Evolutionary conservation across 2,329 filamentous ascomycete species (phyloP).

Genomic region (Fusarium sublunatum): DNA sequence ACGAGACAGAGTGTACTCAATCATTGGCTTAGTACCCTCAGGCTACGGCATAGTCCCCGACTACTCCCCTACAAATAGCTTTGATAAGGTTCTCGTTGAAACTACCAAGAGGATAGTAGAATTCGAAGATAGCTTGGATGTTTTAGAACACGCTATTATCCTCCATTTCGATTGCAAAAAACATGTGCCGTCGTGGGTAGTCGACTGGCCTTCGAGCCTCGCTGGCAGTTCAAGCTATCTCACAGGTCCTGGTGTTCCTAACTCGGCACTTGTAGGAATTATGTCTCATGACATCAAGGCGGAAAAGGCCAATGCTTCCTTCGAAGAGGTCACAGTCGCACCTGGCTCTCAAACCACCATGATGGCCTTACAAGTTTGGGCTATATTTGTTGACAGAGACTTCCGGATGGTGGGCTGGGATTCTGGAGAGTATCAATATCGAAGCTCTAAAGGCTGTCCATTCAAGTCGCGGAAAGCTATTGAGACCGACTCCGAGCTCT

Average conservation of each 20-base stretch:
- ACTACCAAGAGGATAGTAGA: slow-evolving; percentile 8
- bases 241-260: no score
- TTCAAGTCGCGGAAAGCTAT: neutral
- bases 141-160: fast-evolving
- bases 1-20: slow-evolving; percentile 6
- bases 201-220: slow-evolving; percentile 1
- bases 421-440: neutral
- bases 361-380: neutral
- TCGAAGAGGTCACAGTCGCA: neutral
- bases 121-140: neutral
- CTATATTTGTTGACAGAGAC: neutral
- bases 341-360: neutral
- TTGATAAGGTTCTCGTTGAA: neutral
- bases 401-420: neutral
- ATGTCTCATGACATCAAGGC: neutral
- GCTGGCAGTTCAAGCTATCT: no score
- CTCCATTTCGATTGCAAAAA: fast-evolving
- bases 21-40: neutral
- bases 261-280: no score
- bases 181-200: slow-evolving; percentile 5
- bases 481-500: neutral
- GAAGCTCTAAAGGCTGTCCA: neutral
- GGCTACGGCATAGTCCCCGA: neutral
- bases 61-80: neutral
- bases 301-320: neutral